Base-by-base conservation (phyloP, 495 filamentous ascomycete species). In the Hamigera avellanea region DNA sequence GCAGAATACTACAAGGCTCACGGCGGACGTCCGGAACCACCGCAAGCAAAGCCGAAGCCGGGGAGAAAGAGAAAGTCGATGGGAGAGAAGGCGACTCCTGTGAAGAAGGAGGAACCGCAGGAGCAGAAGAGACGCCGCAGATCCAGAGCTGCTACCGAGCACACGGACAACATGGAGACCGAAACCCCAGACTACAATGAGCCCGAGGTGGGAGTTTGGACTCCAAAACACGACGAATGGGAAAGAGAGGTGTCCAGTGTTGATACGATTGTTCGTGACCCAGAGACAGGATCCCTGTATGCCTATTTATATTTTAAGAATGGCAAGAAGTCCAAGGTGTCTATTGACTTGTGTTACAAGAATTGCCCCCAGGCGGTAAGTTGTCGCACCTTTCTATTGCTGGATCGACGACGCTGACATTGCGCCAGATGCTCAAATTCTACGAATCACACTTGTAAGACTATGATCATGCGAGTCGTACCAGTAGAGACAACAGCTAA, bases 251-350 rank as follows among this genome's bases (percentile, higher is more conserved):
- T 82, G 2, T 44, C 62, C 17, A 48, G 35, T 2, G 64, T 82
- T 12, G 68, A 78, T 18, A 77, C 76, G 0, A 68, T 81, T 27
- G 56, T 72, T 35, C 64, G 74, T 19, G 59, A 75, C 35, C 41
- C 52, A 13, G 43, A 62, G 4, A 54, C 53, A 10, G 39, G 46
- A 4, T 50, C 41, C 16, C 43, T 72, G 3, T 63, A 61, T 26
- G 78, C 65, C 0, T 75, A 68, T 35, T 42, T 81, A 2, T 45
- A 67, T 13, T 82, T 75, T 73, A 74, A 64, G 25, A 72, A 75
- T 40, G 59, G 55, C 26, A 61, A 55, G 19, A 60, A 51, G 30
- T 53, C 63, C 1, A 57, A 54, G 26, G 53, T 67, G 3, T 45
- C 50, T 3, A 45, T 66, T 21, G 49, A 56, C 14, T 53, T 30